A percentile compares a stretch with the other conserved stretches of the same genome.
These are phyloP conservation scores for Escovopsis sp. DNA, from an alignment of 2,329 filamentous ascomycete species.

Conservation along the genomic window DNA sequence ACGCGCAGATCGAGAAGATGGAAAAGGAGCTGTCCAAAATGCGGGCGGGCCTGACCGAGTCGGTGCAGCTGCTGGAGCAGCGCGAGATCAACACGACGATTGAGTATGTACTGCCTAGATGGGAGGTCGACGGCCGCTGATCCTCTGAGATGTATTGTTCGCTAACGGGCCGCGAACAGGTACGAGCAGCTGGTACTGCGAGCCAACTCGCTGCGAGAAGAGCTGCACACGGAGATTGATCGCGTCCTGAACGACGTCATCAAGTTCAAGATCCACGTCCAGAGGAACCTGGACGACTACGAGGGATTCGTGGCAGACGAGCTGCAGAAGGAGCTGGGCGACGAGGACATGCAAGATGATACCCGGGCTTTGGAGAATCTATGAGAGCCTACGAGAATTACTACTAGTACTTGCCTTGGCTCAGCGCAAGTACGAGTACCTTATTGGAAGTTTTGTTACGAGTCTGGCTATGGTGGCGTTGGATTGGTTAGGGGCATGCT, in stretches of 20 bases:
- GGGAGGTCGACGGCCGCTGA: background rate
- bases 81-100: slow-evolving; percentile 93
- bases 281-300: slow-evolving; percentile 84
- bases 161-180: slow-evolving; percentile 25
- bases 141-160: background rate
- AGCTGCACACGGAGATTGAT: slow-evolving; percentile 94
- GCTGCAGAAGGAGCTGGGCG: slow-evolving; percentile 71
- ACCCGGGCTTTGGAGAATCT: slow-evolving; percentile 28
- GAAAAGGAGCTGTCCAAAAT: slow-evolving; percentile 96
- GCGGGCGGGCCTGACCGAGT: slow-evolving; percentile 69
- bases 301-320: slow-evolving; percentile 88
- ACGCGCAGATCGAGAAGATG: slow-evolving; percentile 96
- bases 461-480: too few species aligned
- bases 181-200: slow-evolving; percentile 85
- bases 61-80: slow-evolving; percentile 83
- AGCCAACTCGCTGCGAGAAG: slow-evolving; percentile 75
- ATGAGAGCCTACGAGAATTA: background rate
- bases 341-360: slow-evolving; percentile 42
- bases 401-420: too few species aligned
- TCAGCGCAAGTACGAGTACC: too few species aligned
- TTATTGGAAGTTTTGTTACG: too few species aligned
- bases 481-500: too few species aligned
- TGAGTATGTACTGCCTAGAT: slow-evolving; percentile 45
- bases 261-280: slow-evolving; percentile 95
- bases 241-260: slow-evolving; percentile 93